These are phyloP conservation scores for Lactarius psammicola DNA, from an alignment of 768 basidiomycete species.

Conservation along the genomic window DNA sequence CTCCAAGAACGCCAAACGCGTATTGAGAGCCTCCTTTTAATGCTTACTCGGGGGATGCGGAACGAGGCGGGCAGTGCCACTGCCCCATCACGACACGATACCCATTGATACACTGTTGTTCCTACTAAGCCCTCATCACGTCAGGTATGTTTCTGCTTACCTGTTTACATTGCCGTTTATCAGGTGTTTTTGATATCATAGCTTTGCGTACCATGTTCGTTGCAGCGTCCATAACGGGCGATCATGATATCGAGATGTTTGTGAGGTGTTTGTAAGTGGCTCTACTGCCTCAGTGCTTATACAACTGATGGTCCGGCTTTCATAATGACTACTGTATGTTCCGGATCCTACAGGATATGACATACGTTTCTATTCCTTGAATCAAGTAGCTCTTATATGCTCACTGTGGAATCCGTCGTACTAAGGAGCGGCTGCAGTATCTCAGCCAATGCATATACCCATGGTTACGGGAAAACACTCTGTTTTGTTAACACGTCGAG, in stretches of 20 bases:
- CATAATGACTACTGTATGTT: neutral
- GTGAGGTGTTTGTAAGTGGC: neutral
- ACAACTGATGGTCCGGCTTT: neutral
- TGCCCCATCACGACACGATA: conserved; percentile 25
- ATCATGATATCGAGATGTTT: too few species aligned
- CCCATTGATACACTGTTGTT: conserved; percentile 9
- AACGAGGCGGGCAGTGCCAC: conserved; percentile 33
- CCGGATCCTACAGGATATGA: neutral
- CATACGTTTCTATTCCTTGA: neutral
- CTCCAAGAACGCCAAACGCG: conserved; percentile 74
- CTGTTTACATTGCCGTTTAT: neutral
- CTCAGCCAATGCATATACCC: neutral
- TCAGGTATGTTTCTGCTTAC: neutral
- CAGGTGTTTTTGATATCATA: neutral
- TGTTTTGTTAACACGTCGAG: neutral
- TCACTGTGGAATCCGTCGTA: neutral
- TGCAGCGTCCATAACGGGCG: neutral
- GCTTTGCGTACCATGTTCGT: neutral
- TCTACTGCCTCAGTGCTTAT: neutral
- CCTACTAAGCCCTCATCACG: neutral
- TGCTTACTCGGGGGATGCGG: conserved; percentile 66
- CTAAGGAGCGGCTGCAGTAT: neutral
- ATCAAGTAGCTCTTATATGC: neutral
- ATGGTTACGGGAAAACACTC: neutral
- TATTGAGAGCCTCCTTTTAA: conserved; percentile 69